A percentile compares a stretch with the other conserved stretches of the same genome.
Conservation (phyloP, 1,139 yeast species). For the Candida neerlandica region DNA sequence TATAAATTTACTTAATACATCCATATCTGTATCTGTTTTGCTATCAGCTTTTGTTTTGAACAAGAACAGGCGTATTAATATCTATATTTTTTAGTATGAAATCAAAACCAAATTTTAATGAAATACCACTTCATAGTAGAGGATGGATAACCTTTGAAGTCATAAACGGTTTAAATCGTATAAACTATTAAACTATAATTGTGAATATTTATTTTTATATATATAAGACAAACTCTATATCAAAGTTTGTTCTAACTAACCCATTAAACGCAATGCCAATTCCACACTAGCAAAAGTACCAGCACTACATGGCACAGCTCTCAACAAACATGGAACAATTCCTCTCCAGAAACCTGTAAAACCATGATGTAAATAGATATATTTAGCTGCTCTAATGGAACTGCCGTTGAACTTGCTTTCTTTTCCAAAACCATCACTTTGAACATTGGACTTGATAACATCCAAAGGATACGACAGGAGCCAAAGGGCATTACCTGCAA, state of each 20-base stretch:
- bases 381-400: conserved; percentile 45
- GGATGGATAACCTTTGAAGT: too few species aligned
- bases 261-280: conserved; percentile 60
- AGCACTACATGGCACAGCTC: conserved; percentile 77
- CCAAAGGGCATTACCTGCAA: conserved; percentile 77
- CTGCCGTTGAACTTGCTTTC: conserved; percentile 49
- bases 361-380: conserved; percentile 52
- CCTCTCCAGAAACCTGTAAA: conserved; percentile 71
- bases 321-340: conserved; percentile 63
- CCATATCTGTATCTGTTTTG: too few species aligned
- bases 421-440: conserved; percentile 60
- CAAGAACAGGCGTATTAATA: too few species aligned
- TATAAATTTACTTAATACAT: too few species aligned
- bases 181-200: neutral
- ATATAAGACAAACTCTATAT: neutral
- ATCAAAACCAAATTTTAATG: too few species aligned
- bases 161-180: too few species aligned
- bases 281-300: conserved; percentile 82
- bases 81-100: too few species aligned
- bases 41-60: too few species aligned
- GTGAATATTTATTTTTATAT: neutral
- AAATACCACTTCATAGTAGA: too few species aligned
- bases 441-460: conserved; percentile 70
- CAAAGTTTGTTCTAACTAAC: conserved; percentile 21
- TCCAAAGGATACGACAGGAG: conserved; percentile 70